Evolutionary conservation across 345 rosid genomes (phyloP), one percentile per base, ranked within the genome.

Genomic region (Salix caprea): DNA sequence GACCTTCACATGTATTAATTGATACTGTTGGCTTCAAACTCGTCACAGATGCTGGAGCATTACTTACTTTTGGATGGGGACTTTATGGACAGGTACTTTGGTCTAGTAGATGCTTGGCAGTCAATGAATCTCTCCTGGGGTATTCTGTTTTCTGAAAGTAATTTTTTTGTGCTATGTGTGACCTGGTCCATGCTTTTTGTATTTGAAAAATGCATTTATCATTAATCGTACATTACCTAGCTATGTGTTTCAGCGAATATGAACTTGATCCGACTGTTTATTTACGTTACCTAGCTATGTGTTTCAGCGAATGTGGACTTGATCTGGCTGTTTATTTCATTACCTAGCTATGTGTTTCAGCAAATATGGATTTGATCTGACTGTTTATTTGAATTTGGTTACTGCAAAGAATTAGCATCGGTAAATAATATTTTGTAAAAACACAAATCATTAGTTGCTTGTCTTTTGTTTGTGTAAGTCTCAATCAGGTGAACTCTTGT

Each of bases 31-130:
- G 62, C 5, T 81, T 67, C 70, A 21, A 36, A 39, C 24, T 40
- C 66, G 76, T 58, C n/a, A 62, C 91, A 96, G 99, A 96, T 90
- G 92, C 97, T 77, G 99, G 99, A 66, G 97, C 94, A 15, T 77
- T 96, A 14, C 93, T 96, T 71, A 86, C 97, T n/a, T 96, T 96
- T 84, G 99, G 99, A 48, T 96, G 99, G 99, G 98, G 99, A 75
- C 97, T 92, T 78, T 94, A 96, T 74, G 98, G 99, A 84, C 99
- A 96, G 99, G 99, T 94, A 80, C 30, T 66, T 16, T 78, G 46
- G 39, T 32, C 69, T 56, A 24, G 13, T 42, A 24, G 32, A 50
- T 52, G 19, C 32, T 39, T 65, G 8, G 24, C 79, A 64, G 65
- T 65, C 16, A 16, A 34, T 34, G 62, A 58, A 26, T 58, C 15